Percentiles rank a stretch among this genome's conserved stretches.
Evolutionary conservation across 495 filamentous ascomycete species (phyloP).

Genomic region (Lepraria neglecta): DNA sequence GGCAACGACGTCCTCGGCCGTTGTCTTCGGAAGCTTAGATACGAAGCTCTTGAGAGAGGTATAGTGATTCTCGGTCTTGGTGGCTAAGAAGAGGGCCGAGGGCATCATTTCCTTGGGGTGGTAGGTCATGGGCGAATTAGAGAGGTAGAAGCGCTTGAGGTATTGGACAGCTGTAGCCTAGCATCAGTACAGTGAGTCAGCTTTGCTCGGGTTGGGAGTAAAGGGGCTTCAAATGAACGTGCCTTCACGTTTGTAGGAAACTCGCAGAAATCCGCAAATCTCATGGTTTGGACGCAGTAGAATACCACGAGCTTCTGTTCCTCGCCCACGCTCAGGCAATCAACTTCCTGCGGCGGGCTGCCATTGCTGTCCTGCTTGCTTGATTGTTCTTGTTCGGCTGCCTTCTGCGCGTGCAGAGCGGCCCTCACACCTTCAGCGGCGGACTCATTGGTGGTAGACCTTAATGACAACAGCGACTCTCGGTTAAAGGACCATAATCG

Average conservation of each 20-base stretch:
- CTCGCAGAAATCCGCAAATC: constrained; percentile 68
- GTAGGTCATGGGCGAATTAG: constrained; percentile 91
- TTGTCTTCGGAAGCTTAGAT: constrained; percentile 56
- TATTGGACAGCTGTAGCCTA: constrained; percentile 88
- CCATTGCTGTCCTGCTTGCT: constrained; percentile 13
- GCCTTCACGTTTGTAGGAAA: constrained; percentile 75
- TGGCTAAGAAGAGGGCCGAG: constrained; percentile 82
- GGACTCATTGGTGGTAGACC: constrained; percentile 66
- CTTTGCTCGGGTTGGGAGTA: not conserved
- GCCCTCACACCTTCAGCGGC: constrained; percentile 66
- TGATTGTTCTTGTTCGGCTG: constrained; percentile 23
- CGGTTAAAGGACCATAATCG: constrained; percentile 89
- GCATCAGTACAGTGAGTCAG: not conserved
- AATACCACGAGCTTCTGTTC: constrained; percentile 74
- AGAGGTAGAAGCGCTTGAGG: constrained; percentile 88
- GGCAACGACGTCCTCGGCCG: constrained; percentile 70
- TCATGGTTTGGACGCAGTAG: constrained; percentile 67
- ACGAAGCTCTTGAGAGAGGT: constrained; percentile 62
- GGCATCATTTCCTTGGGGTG: constrained; percentile 79
- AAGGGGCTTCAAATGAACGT: constrained; percentile 23
- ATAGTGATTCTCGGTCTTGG: constrained; percentile 83
- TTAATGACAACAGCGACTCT: constrained; percentile 58
- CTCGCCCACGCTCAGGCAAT: constrained; percentile 72
- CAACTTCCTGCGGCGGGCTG: constrained; percentile 41
- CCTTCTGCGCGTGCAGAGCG: constrained; percentile 38